Conservation (phyloP, 2,329 filamentous ascomycete species). For the Apiospora arundinis region DNA sequence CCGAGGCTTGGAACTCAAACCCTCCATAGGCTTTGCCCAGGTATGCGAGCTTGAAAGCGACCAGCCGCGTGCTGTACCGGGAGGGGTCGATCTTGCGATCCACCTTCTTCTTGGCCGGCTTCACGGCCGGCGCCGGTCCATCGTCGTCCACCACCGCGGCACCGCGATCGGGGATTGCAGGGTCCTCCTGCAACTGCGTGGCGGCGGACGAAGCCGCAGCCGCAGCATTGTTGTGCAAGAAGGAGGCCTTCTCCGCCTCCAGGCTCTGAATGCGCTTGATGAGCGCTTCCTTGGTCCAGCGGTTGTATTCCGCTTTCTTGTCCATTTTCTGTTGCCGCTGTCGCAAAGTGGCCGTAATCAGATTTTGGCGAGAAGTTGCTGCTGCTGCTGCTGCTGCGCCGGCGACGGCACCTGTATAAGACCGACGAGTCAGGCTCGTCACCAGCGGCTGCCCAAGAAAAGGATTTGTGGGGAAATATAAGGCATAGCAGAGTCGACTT, state of each 20-base stretch:
- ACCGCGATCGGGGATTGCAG: background rate
- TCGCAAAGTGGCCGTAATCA: background rate
- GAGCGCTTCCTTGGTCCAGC: slow-evolving; percentile 73
- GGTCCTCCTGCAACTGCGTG: background rate
- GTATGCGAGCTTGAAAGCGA: slow-evolving; percentile 94
- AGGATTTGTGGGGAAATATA: background rate
- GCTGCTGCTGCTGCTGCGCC: too few species aligned
- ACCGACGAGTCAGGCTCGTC: slow-evolving; percentile 26
- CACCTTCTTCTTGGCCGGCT: slow-evolving; percentile 46
- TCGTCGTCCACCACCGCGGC: background rate
- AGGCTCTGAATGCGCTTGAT: slow-evolving; percentile 71
- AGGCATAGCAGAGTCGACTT: slow-evolving; percentile 28
- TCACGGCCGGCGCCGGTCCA: background rate
- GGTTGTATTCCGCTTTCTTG: slow-evolving; percentile 56
- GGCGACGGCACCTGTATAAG: slow-evolving; percentile 7
- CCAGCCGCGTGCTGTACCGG: slow-evolving; percentile 81
- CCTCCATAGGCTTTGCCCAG: slow-evolving; percentile 91
- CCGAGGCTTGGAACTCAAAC: slow-evolving; percentile 83
- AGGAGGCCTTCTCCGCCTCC: slow-evolving; percentile 57
- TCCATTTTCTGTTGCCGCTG: background rate
- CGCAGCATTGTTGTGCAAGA: background rate
- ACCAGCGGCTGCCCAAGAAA: slow-evolving; percentile 16
- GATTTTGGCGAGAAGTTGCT: background rate
- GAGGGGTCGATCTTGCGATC: slow-evolving; percentile 73
- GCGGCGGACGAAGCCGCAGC: background rate